Percentiles rank a stretch among this genome's conserved stretches.
Evolutionary conservation across 495 filamentous ascomycete species (phyloP).

Genomic region (Oidiodendron maius): DNA sequence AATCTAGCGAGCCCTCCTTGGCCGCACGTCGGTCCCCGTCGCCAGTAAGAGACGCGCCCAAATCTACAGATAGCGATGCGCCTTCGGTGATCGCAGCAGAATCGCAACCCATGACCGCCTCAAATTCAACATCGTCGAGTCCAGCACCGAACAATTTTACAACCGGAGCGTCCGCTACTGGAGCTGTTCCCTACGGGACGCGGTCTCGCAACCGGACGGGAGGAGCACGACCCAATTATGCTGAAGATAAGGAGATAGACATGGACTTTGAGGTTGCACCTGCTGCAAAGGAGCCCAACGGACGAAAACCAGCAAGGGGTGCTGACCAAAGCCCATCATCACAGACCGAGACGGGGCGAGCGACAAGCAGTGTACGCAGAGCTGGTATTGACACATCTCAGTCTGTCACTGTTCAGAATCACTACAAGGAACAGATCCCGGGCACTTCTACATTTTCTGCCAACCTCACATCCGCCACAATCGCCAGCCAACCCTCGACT

Average conservation of each 20-base stretch:
- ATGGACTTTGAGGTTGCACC: conserved; percentile 53
- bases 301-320: conserved; percentile 13
- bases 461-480: conserved; percentile 15
- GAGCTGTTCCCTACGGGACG: conserved; percentile 64
- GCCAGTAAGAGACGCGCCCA: conserved; percentile 2
- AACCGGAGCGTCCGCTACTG: conserved; percentile 25
- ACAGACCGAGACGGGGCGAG: conserved; percentile 13
- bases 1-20: conserved; percentile 3
- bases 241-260: conserved; percentile 91
- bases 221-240: conserved; percentile 82
- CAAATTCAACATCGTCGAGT: conserved; percentile 31
- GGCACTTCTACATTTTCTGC: conserved; percentile 56
- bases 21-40: conserved; percentile 3
- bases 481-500: conserved; percentile 32
- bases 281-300: conserved; percentile 6
- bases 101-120: conserved; percentile 40
- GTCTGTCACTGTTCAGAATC: conserved; percentile 21
- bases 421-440: conserved; percentile 49
- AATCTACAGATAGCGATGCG: conserved; percentile 22
- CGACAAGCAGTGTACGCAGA: conserved; percentile 10
- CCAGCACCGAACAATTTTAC: conserved; percentile 21
- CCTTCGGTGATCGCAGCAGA: conserved; percentile 23
- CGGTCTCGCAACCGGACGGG: conserved; percentile 52
- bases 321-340: conserved; percentile 7
- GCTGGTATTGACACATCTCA: conserved; percentile 37